phyloP scores from a whole-genome alignment of 768 basidiomycete species.

The Glaciozyma martinii region DNA sequence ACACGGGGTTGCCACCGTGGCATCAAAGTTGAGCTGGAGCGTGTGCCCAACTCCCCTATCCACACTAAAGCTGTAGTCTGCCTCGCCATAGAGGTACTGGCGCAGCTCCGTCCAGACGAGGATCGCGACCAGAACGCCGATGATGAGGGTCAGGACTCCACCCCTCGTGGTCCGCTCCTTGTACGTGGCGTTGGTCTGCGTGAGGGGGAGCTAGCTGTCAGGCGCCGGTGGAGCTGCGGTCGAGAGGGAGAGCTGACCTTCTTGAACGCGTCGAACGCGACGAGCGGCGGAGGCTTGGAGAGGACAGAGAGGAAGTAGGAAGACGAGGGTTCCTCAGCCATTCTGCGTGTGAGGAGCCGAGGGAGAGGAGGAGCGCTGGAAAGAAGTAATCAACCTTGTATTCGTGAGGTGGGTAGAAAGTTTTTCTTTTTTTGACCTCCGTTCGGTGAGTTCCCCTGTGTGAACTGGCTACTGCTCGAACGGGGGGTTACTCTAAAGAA shows the following conservation, averaged over 20 bases:
- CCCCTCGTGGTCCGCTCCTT: slow-evolving; percentile 67
- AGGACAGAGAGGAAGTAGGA: slow-evolving; percentile 17
- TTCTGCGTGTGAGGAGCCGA: too few species aligned
- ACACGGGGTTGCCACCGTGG: slow-evolving; percentile 89
- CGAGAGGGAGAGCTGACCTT: slow-evolving; percentile 2
- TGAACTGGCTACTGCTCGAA: too few species aligned
- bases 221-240: neutral
- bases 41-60: slow-evolving; percentile 55
- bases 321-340: neutral
- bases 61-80: slow-evolving; percentile 79
- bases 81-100: slow-evolving; percentile 90
- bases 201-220: neutral
- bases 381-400: too few species aligned
- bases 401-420: too few species aligned
- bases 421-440: too few species aligned
- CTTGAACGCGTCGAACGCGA: slow-evolving; percentile 68
- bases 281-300: slow-evolving; percentile 40
- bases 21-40: slow-evolving; percentile 81
- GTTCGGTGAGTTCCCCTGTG: too few species aligned
- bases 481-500: too few species aligned
- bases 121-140: slow-evolving; percentile 55
- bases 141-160: slow-evolving; percentile 69
- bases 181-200: slow-evolving; percentile 69
- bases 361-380: too few species aligned
- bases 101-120: slow-evolving; percentile 79